A percentile compares a stretch with the other conserved stretches of the same genome.
Evolutionary conservation across 495 filamentous ascomycete genomes (phyloP).

Genomic region (Margaritispora aquatica): DNA sequence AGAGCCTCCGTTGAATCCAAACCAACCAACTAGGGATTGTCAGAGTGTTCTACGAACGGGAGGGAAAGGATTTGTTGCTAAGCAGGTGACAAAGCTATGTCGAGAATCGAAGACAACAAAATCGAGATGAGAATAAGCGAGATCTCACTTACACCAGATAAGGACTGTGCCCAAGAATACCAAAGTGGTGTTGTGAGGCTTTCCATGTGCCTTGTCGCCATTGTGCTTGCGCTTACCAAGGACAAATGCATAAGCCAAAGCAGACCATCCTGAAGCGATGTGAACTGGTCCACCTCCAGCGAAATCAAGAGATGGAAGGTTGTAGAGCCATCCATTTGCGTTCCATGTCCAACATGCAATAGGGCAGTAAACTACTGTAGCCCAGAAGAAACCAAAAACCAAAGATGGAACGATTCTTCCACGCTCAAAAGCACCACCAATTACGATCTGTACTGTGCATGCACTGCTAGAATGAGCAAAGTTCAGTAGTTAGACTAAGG

Average conservation of each 20-base stretch:
- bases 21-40: conserved; percentile 12
- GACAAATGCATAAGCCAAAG: conserved; percentile 23
- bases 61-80: no score
- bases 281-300: conserved; percentile 79
- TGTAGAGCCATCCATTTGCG: conserved; percentile 66
- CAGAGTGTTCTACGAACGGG: no score
- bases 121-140: not conserved
- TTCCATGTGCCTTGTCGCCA: conserved; percentile 53
- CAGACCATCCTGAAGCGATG: conserved; percentile 65
- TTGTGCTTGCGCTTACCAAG: conserved; percentile 50
- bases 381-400: conserved; percentile 85
- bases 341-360: conserved; percentile 96
- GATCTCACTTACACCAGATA: conserved; percentile 52
- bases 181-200: conserved; percentile 69
- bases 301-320: conserved; percentile 74
- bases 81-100: no score
- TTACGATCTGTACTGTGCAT: conserved; percentile 66
- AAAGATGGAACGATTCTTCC: conserved; percentile 77
- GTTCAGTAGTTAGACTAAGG: not conserved
- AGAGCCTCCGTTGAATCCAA: conserved; percentile 56
- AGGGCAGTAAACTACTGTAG: conserved; percentile 77
- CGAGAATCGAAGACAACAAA: no score
- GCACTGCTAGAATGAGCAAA: conserved; percentile 35
- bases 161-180: conserved; percentile 72
- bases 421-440: conserved; percentile 75